Percentiles rank a stretch among this genome's conserved stretches.
Evolutionary conservation across 495 filamentous ascomycete species (phyloP).

Genomic region (Penicillium waksmanii): DNA sequence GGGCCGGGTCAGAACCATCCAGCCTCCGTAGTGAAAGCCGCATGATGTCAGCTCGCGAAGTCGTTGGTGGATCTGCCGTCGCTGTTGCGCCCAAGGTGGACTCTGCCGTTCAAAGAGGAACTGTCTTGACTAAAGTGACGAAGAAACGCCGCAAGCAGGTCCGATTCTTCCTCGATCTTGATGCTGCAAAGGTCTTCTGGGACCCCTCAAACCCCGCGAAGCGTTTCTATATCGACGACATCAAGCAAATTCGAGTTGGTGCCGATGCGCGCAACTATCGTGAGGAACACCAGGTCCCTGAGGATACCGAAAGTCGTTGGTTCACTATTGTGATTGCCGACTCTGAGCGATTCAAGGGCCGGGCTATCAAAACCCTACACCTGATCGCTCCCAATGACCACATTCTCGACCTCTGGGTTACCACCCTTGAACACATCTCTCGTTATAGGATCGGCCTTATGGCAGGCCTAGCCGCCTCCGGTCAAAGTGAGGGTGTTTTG

Average conservation of each 20-base stretch:
- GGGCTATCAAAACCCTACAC: slow-evolving; percentile 76
- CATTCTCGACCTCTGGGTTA: slow-evolving; percentile 76
- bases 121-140: slow-evolving; percentile 75
- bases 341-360: slow-evolving; percentile 66
- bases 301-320: slow-evolving; percentile 68
- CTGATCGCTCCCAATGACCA: slow-evolving; percentile 73
- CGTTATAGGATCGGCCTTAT: slow-evolving; percentile 87
- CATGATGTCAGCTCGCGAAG: slow-evolving; percentile 36
- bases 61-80: slow-evolving; percentile 23
- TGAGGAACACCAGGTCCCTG: slow-evolving; percentile 73
- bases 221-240: slow-evolving; percentile 90
- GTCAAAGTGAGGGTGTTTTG: slow-evolving; percentile 75
- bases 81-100: slow-evolving; percentile 72
- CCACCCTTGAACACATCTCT: slow-evolving; percentile 75
- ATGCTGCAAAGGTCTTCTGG: slow-evolving; percentile 86
- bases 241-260: slow-evolving; percentile 84
- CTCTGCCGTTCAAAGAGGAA: slow-evolving; percentile 72
- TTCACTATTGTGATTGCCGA: slow-evolving; percentile 86
- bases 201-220: slow-evolving; percentile 77
- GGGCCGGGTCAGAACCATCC: slow-evolving; percentile 44
- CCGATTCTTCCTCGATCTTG: slow-evolving; percentile 75
- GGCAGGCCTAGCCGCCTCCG: slow-evolving; percentile 76
- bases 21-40: slow-evolving; percentile 43
- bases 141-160: slow-evolving; percentile 78
- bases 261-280: slow-evolving; percentile 87